Conservation (phyloP, 441 rosid genomes). For the Mallotus japonicus region DNA sequence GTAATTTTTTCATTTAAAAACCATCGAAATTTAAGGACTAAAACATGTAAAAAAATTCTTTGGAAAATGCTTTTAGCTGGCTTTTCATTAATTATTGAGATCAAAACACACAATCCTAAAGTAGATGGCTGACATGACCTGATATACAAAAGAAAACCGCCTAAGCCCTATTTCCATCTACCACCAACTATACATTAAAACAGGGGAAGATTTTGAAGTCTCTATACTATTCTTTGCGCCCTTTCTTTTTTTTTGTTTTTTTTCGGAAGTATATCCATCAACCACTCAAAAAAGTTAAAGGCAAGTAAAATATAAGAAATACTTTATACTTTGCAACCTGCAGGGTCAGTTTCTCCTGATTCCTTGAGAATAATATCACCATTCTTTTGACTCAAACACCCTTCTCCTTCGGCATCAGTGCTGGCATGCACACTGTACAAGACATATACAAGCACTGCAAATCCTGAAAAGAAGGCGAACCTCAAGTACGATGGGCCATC, state of each 20-base stretch:
- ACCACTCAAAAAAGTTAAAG: too few species aligned
- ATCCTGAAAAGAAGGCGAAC: slow-evolving; percentile 63
- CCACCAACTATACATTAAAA: neutral
- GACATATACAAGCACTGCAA: slow-evolving; percentile 59
- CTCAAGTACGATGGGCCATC: slow-evolving; percentile 64
- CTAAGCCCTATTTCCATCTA: slow-evolving; percentile 22
- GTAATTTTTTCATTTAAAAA: too few species aligned
- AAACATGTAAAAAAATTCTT: neutral
- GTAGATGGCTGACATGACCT: slow-evolving; percentile 19
- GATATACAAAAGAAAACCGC: slow-evolving; percentile 17
- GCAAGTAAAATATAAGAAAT: too few species aligned
- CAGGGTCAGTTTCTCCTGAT: slow-evolving; percentile 37
- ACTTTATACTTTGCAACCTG: too few species aligned
- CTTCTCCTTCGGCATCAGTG: slow-evolving; percentile 63
- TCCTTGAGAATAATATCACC: slow-evolving; percentile 36
- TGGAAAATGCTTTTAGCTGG: neutral
- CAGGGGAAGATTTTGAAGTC: too few species aligned
- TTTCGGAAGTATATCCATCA: too few species aligned
- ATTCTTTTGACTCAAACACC: slow-evolving; percentile 37
- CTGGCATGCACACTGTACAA: slow-evolving; percentile 91
- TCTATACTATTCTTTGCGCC: too few species aligned
- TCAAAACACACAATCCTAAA: neutral
- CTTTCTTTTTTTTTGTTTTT: too few species aligned
- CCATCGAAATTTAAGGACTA: too few species aligned
- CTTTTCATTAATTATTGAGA: neutral